Conservation (phyloP, 371 early-diverging fungal genomes). For the Apophysomyces elegans region DNA sequence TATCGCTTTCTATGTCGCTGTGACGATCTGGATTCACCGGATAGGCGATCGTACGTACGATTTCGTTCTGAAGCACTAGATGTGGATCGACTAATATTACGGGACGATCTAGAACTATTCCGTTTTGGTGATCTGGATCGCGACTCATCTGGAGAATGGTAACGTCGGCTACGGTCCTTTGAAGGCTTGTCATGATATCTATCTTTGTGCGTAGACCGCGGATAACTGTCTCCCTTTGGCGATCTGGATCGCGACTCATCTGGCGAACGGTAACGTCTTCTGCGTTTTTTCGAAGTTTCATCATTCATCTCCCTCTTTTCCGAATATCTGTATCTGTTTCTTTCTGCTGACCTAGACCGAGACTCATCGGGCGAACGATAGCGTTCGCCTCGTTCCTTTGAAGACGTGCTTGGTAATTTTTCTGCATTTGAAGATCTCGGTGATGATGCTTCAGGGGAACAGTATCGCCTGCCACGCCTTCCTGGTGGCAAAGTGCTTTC, state of each 20-base stretch:
- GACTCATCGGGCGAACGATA: constrained; percentile 21
- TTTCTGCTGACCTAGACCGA: constrained; percentile 17
- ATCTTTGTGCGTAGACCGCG: too few relatives aligned
- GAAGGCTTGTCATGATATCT: neutral
- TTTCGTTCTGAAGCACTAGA: neutral
- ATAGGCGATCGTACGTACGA: neutral
- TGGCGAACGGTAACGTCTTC: constrained; percentile 17
- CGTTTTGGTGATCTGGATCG: constrained; percentile 16
- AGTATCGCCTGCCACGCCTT: constrained; percentile 11
- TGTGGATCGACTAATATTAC: constrained; percentile 12
- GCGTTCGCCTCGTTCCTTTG: neutral
- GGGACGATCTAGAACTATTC: neutral
- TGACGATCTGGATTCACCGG: neutral
- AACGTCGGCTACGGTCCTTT: constrained; percentile 7
- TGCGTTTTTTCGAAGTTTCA: constrained; percentile 4
- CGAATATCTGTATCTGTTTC: neutral
- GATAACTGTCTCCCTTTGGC: neutral
- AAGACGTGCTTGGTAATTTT: neutral
- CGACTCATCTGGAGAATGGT: constrained; percentile 13
- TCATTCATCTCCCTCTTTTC: too few relatives aligned
- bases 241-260: constrained; percentile 18
- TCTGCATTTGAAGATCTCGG: neutral
- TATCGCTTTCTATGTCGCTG: neutral
- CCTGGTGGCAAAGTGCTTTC: neutral
- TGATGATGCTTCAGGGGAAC: constrained; percentile 17